Percentiles rank a stretch among this genome's conserved stretches.
Conservation (phyloP, 1,284 basidiomycete species). For the Trichosporon sp. region DNA sequence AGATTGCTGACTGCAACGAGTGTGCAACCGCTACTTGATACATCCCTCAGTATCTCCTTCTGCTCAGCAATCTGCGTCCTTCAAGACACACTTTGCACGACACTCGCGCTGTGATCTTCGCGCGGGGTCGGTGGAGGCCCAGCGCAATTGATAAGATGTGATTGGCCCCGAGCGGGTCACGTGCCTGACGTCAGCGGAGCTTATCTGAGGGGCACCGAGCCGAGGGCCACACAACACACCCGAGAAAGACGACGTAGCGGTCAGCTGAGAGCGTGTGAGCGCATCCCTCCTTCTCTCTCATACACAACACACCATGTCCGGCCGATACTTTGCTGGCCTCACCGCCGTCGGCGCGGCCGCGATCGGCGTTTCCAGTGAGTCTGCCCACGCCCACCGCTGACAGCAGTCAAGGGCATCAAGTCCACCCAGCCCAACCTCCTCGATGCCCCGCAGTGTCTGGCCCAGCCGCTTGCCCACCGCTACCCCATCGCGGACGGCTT, state of each 20-base stretch:
- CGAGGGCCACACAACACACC: background rate
- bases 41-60: too few relatives aligned
- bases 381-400: background rate
- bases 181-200: constrained; percentile 1
- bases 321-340: constrained; percentile 18
- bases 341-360: constrained; percentile 21
- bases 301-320: background rate
- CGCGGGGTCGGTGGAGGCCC: background rate
- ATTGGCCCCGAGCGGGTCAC: background rate
- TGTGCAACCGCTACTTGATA: too few relatives aligned
- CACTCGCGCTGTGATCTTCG: too few relatives aligned
- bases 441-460: constrained; percentile 21
- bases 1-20: too few relatives aligned
- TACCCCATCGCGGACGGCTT: constrained; percentile 9
- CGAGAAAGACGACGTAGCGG: background rate
- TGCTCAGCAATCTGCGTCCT: too few relatives aligned
- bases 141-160: background rate
- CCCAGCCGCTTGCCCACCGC: constrained; percentile 19
- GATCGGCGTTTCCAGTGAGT: constrained; percentile 10
- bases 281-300: background rate
- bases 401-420: background rate
- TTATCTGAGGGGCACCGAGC: constrained; percentile 4
- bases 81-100: too few relatives aligned
- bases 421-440: constrained; percentile 13
- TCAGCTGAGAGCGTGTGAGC: background rate